Evolutionary conservation across 306 rosid genomes (phyloP).

Genomic region (Quercus mongolica): DNA sequence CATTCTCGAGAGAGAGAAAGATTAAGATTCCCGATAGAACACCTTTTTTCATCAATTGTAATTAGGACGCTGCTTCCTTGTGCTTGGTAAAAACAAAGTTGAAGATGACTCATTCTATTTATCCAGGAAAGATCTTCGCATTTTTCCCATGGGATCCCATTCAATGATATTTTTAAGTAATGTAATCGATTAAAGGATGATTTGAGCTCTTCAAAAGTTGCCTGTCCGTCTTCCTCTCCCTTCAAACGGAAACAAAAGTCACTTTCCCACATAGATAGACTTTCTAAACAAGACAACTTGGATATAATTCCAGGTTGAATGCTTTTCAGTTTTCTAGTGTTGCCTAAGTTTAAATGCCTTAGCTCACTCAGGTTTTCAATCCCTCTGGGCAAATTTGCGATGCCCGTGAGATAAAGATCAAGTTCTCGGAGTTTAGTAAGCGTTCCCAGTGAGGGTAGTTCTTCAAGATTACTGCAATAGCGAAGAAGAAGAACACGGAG

Average conservation of each 20-base stretch:
- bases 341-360: background rate
- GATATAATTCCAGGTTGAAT: slow-evolving; percentile 6
- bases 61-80: background rate
- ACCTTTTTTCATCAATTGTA: background rate
- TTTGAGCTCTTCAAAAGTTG: slow-evolving; percentile 13
- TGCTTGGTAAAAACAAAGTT: background rate
- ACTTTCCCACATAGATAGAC: background rate
- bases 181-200: background rate
- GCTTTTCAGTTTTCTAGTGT: background rate
- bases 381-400: slow-evolving; percentile 8
- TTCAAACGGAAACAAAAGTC: background rate
- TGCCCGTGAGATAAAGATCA: slow-evolving; percentile 1
- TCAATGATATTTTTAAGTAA: background rate
- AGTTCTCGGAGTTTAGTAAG: slow-evolving; percentile 8
- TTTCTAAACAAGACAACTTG: slow-evolving; percentile 11
- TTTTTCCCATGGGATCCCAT: background rate
- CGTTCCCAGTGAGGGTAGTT: background rate
- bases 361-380: background rate
- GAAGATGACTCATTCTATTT: background rate
- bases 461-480: background rate
- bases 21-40: background rate
- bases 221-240: slow-evolving; percentile 3
- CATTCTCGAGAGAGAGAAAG: background rate
- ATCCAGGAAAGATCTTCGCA: background rate
- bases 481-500: slow-evolving; percentile 11